Percentiles rank a stretch among this genome's conserved stretches.
phyloP scores from a whole-genome alignment of 495 filamentous ascomycete species.

The Aspergillus steynii region DNA sequence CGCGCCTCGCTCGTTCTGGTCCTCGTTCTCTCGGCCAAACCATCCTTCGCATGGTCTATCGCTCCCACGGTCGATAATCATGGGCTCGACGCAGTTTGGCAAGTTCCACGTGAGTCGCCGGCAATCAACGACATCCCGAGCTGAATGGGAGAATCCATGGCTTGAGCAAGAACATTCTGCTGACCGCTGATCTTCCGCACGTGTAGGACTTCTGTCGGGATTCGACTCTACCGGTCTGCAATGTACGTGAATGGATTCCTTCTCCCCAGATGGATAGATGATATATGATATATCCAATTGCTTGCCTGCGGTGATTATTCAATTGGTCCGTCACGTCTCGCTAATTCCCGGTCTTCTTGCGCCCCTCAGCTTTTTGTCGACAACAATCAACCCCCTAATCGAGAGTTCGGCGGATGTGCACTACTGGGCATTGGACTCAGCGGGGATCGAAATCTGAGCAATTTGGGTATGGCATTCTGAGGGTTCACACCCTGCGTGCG shows the following conservation, averaged over 20 bases:
- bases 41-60: conserved; percentile 21
- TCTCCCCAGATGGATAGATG: not conserved
- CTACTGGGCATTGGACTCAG: conserved; percentile 72
- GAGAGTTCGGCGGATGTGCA: conserved; percentile 64
- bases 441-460: conserved; percentile 64
- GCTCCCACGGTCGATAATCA: conserved; percentile 26
- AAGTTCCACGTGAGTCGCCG: conserved; percentile 77
- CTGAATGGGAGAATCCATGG: not conserved
- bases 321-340: conserved; percentile 14
- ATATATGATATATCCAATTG: not conserved
- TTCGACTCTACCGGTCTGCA: conserved; percentile 93
- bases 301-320: conserved; percentile 1
- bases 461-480: conserved; percentile 66
- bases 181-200: conserved; percentile 21
- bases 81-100: conserved; percentile 75
- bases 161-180: not conserved
- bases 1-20: not conserved
- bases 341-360: conserved; percentile 20
- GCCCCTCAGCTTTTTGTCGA: conserved; percentile 50
- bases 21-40: not conserved
- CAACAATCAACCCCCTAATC: conserved; percentile 47
- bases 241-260: conserved; percentile 62
- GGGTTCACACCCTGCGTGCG: not conserved
- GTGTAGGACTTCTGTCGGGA: conserved; percentile 89
- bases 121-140: no score